phyloP scores from a whole-genome alignment of 2,329 filamentous ascomycete species.

The Sporothrix inflata region DNA sequence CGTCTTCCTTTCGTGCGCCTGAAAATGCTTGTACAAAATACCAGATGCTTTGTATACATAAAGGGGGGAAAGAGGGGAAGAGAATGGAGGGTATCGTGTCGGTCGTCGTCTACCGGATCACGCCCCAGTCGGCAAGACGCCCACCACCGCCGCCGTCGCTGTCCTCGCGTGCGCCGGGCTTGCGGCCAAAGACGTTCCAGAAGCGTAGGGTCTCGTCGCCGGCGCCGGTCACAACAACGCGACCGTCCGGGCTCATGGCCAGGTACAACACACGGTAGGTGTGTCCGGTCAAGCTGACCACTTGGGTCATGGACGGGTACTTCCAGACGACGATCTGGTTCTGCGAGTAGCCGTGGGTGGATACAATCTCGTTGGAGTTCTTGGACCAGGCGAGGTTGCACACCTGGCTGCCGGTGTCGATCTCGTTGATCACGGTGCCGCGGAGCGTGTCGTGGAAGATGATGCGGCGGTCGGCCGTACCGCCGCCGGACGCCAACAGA shows the following conservation, averaged over 20 bases:
- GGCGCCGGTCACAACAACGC: slow-evolving; percentile 91
- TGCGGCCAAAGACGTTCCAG: slow-evolving; percentile 93
- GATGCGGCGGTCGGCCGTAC: slow-evolving; percentile 92
- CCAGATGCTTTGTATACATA: slow-evolving; percentile 15
- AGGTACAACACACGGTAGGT: slow-evolving; percentile 92
- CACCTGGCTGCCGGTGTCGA: slow-evolving; percentile 98
- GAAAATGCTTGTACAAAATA: slow-evolving; percentile 17
- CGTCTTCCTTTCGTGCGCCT: neutral
- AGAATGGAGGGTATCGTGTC: neutral
- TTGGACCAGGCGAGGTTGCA: slow-evolving; percentile 98
- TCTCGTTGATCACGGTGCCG: slow-evolving; percentile 79
- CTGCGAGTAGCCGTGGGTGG: slow-evolving; percentile 94
- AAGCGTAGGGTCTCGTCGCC: slow-evolving; percentile 95
- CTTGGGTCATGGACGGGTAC: slow-evolving; percentile 96
- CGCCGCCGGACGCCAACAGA: slow-evolving; percentile 91
- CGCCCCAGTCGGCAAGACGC: slow-evolving; percentile 76
- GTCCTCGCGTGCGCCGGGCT: slow-evolving; percentile 71
- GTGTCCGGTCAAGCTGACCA: slow-evolving; percentile 91
- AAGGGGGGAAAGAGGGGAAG: neutral
- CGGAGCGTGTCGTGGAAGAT: slow-evolving; percentile 96
- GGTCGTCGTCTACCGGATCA: slow-evolving; percentile 68
- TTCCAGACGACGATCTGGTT: slow-evolving; percentile 99
- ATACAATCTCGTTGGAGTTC: slow-evolving; percentile 96
- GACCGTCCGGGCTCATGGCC: slow-evolving; percentile 94
- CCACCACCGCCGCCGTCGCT: slow-evolving; percentile 57